Conservation (phyloP, 148 eudicot species). For the Rhododendron griersonianum region DNA sequence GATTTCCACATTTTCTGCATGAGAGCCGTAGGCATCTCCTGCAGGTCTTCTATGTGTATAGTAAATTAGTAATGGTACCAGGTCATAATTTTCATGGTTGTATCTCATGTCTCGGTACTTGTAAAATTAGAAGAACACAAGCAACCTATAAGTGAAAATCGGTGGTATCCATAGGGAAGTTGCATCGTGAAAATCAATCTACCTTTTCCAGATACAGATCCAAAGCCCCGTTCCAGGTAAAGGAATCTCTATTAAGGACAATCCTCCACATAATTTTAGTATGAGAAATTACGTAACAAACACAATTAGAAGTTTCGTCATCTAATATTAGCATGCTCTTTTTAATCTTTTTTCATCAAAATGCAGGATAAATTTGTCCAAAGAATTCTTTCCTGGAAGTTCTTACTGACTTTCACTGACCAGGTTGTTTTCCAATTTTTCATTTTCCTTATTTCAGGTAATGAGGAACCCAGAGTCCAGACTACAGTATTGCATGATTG, state of each 20-base stretch:
- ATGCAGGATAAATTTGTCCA: not conserved
- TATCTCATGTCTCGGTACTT: not conserved
- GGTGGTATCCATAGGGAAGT: not conserved
- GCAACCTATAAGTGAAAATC: not conserved
- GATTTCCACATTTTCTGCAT: not conserved
- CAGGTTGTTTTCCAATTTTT: not conserved
- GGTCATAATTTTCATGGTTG: not conserved
- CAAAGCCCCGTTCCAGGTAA: not conserved
- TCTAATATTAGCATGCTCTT: not conserved
- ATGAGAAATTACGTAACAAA: not conserved
- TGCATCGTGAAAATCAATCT: not conserved
- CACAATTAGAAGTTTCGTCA: not conserved
- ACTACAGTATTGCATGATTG: not conserved
- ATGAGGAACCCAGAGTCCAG: not conserved
- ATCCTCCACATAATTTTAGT: not conserved
- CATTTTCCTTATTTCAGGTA: no score
- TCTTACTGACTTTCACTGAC: not conserved
- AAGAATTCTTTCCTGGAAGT: not conserved
- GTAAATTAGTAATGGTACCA: not conserved
- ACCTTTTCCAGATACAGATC: not conserved
- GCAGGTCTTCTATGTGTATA: not conserved
- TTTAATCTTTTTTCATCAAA: not conserved
- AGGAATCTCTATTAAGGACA: not conserved
- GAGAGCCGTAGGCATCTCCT: not conserved
- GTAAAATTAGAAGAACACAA: not conserved